Evolutionary conservation across 257 asterid genomes (phyloP), one percentile per base, ranked within the genome.

Genomic region (Datura wrightii): DNA sequence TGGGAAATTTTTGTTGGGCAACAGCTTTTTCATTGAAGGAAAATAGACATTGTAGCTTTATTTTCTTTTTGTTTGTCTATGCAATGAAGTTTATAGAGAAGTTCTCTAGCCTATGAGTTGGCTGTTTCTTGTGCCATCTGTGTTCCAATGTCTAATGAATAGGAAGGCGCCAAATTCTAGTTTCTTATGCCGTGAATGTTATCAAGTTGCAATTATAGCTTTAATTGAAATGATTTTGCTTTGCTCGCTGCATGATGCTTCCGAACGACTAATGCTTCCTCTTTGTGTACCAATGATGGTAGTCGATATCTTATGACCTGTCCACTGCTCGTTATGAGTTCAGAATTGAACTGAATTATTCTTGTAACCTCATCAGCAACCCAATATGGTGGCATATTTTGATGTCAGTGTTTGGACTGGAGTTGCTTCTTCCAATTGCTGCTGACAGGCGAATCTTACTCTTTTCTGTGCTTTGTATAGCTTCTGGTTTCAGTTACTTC

Each of bases 1-100:
- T 78, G 82, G 63, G 82, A 16, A 78, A 34, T 53, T 78, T 71
- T 78, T 78, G 82, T 52, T 78, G 82, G 82, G 8, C 24, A 31
- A 0, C 31, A 50, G 31, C 34, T 34, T 52, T 31, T 52, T 52
- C 9, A 0, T 52, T 31, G 5, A 78, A 52, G 48, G 48, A 78
- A 78, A 52, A 78, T 48, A 14, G 82, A 52, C 16, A 34, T 34
- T 78, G 82, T 78, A 78, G 82, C 15, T 52, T 78, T 78, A 1
- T 78, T 34, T 78, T 78, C 82, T 34, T 52, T 78, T 14, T 50
- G 48, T 78, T 52, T 15, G 16, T 52, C 63, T 78, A 52, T 78
- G 8, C 34, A 31, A 78, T 78, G 48, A 15, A 78, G 48, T 78
- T 34, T 8, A 76, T 76, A 78, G 59, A 78, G 15, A 31, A 15